phyloP scores from a whole-genome alignment of 139 green algal genomes.

The Chlamydomonas sp. region DNA sequence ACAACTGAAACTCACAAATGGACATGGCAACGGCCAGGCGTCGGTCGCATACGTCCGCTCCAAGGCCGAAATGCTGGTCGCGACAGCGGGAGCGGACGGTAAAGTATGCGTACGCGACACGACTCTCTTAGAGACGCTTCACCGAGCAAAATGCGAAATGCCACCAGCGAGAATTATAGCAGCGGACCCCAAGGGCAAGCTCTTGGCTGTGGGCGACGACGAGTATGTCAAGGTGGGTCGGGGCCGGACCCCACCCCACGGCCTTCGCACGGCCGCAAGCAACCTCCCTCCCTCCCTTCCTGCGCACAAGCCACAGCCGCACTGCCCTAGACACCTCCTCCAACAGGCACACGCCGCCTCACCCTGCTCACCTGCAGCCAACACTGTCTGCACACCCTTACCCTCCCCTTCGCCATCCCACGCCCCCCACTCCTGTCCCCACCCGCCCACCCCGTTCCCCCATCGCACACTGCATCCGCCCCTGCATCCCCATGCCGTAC shows the following conservation, averaged over 20 bases:
- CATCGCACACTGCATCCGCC: background rate
- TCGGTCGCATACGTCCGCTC: background rate
- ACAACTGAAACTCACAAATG: background rate
- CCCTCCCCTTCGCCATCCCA: too few species aligned
- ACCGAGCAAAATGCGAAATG: background rate
- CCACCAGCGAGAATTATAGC: constrained; percentile 24
- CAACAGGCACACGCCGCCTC: too few species aligned
- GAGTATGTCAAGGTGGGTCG: constrained; percentile 22
- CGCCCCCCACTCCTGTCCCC: too few species aligned
- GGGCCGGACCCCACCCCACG: too few species aligned
- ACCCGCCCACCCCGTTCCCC: too few species aligned
- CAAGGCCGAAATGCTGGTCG: background rate
- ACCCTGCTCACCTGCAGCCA: too few species aligned
- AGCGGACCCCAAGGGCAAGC: constrained; percentile 21
- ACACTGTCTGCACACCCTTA: too few species aligned
- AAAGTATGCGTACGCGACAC: constrained; percentile 6
- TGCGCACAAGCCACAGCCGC: too few species aligned
- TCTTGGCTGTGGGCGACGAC: constrained; percentile 8
- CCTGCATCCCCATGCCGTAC: background rate
- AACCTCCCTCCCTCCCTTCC: background rate
- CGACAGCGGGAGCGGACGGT: constrained; percentile 7
- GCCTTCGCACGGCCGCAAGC: too few species aligned
- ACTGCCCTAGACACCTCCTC: too few species aligned
- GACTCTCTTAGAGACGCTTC: constrained; percentile 1
- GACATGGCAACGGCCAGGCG: constrained; percentile 1